Evolutionary conservation across 306 rosid species (phyloP), one percentile per base, ranked within the genome.

Genomic region (Prunus mira): DNA sequence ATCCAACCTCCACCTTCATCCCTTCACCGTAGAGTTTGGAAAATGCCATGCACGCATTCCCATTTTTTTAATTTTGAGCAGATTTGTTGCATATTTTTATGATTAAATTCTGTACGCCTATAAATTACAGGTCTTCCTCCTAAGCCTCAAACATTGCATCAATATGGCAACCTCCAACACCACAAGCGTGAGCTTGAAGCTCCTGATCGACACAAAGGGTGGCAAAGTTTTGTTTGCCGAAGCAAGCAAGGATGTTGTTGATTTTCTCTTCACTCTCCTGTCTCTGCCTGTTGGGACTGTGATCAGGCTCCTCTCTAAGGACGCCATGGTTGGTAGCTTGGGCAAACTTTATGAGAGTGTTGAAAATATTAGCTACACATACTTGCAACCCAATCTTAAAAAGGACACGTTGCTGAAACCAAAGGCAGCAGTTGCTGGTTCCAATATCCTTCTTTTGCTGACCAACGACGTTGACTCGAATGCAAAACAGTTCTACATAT

Each of bases 181-280:
- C 0, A 52, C 34, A 41, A 15, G 25, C 3, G 65, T 78, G 5
- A 30, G 65, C 0, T 3, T 86, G 63, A 83, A 38, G 67, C 65
- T 78, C 2, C 60, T 80, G 3, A 41, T 86, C 0, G 67, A 77
- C 24, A 15, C 27, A 62, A 47, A 64, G 20, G 2, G 30, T 11
- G 1, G 32, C 0, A 20, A 7, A 18, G 89, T 77, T 11, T 10
- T 88, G 0, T 82, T 75, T 47, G 89, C 80, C 0, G 82, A 78
- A 47, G 69, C 49, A 0, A 72, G 74, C 5, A 83, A 77, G 27
- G 81, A 80, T 3, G 73, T 80, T 2, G 73, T 71, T 0, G 82
- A 86, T 3, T 80, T 76, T 24, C 73, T 78, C 1, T 38, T 85
- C 10, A 73, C 60, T 22, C 66, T 88, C 12, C 75, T 88, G 27